Base-by-base conservation (phyloP, 176 grass and related monocot genomes). In the Chrysopogon serrulatus region DNA sequence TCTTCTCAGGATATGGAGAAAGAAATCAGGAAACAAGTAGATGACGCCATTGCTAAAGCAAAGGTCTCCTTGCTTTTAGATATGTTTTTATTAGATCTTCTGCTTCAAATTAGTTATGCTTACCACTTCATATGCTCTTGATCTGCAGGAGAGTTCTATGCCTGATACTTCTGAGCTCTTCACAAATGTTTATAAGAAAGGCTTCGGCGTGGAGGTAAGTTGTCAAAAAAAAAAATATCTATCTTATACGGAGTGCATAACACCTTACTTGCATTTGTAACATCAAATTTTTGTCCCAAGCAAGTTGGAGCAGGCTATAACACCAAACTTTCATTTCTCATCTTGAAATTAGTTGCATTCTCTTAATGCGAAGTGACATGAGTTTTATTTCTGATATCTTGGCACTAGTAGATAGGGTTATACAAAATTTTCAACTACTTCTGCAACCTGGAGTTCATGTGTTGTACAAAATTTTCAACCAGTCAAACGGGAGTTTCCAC, bases 11-110 rank as follows among this genome's bases (percentile, higher is more conserved):
- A 96, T 76, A 86, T 87, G 69, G 96, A 99, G 71, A 99, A 99
- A 89, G 85, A 87, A 90, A 88, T 92, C n/a, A 96, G 96, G 60
- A 99, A 94, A 90, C 45, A 92, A 62, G 91, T 99, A 10, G 96
- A 99, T 35, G 91, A 85, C 51, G 96, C 96, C 35, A 92, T 99
- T 78, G 89, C 91, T 74, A 79, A 96, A 85, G 96, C 93, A 15
- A 99, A 99, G 96, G 93, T 99, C 14, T 23, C 59, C 43, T 75
- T 76, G 21, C 62, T 64, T 80, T 62, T 28, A 51, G 19, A 68
- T 59, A 1, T 73, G 14, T 16, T 69, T 41, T 41, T 87, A 73
- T 35, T n/a, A 54, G 15, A 57, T 62, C 13, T 34, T 73, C 24
- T 17, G 5, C 44, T 60, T 73, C 32, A 35, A 76, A 75, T 73